These are phyloP conservation scores for Penicillium digitatum DNA, from an alignment of 2,329 filamentous ascomycete species.

Conservation along the genomic window DNA sequence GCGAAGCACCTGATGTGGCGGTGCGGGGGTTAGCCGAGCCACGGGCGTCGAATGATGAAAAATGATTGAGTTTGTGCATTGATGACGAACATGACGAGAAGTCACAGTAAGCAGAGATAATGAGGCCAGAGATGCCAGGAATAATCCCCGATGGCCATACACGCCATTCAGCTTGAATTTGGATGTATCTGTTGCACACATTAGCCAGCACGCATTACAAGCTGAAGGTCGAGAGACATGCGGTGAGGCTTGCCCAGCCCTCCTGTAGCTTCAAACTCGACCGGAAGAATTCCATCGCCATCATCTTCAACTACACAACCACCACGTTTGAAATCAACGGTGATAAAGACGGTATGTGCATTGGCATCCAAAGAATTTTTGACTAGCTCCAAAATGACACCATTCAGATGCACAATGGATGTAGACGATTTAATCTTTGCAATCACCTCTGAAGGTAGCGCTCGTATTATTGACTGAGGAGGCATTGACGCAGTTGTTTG, in stretches of 20 bases:
- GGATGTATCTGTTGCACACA: constrained; percentile 64
- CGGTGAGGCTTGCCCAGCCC: constrained; percentile 70
- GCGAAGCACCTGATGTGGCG: constrained; percentile 54
- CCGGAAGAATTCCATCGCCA: constrained; percentile 68
- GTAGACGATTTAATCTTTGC: constrained; percentile 81
- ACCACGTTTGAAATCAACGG: constrained; percentile 70
- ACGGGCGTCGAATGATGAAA: constrained; percentile 68
- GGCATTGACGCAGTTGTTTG: constrained; percentile 21
- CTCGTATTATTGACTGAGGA: constrained; percentile 52
- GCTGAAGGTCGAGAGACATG: constrained; percentile 36
- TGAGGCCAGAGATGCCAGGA: constrained; percentile 70
- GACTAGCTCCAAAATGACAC: constrained; percentile 66
- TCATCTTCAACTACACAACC: constrained; percentile 80
- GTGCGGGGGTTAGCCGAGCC: constrained; percentile 60
- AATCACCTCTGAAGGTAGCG: constrained; percentile 65
- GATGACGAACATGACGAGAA: constrained; percentile 58
- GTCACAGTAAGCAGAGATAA: constrained; percentile 73
- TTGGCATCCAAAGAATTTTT: constrained; percentile 81
- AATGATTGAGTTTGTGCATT: constrained; percentile 57
- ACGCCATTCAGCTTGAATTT: constrained; percentile 54
- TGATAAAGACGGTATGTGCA: constrained; percentile 64
- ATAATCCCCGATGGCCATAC: constrained; percentile 69
- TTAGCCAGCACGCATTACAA: constrained; percentile 5
- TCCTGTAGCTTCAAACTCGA: constrained; percentile 67
- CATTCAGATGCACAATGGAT: constrained; percentile 69